These are phyloP conservation scores for Aspergillus aculeatinus DNA, from an alignment of 2,329 filamentous ascomycete species.

Conservation along the genomic window DNA sequence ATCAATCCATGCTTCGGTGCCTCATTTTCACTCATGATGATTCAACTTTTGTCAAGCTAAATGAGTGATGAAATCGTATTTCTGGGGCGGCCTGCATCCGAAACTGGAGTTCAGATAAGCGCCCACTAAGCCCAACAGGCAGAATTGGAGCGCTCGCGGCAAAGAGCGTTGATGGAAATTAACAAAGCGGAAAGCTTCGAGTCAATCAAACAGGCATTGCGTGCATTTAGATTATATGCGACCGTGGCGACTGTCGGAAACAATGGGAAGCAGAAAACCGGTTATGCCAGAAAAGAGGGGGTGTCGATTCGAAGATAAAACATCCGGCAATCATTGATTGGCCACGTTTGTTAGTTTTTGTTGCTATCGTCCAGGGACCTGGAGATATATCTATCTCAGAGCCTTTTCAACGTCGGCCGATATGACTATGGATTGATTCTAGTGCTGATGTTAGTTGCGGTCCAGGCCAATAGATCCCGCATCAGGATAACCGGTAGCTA, in stretches of 20 bases:
- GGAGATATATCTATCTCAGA: background rate
- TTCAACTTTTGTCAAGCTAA: background rate
- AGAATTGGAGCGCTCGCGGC: background rate
- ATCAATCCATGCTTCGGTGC: background rate
- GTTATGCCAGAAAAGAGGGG: background rate
- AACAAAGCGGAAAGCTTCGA: background rate
- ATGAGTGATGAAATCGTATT: background rate
- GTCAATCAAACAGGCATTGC: background rate
- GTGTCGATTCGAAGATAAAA: background rate
- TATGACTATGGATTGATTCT: background rate
- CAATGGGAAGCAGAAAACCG: background rate
- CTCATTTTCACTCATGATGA: background rate
- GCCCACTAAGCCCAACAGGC: background rate
- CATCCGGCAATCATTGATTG: background rate
- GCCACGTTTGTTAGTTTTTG: background rate
- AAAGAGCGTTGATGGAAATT: background rate
- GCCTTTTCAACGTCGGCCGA: background rate
- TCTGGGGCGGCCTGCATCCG: background rate
- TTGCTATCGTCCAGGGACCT: background rate
- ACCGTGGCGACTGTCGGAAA: background rate
- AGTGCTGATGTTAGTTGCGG: background rate
- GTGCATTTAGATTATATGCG: background rate
- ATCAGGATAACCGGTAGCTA: background rate
- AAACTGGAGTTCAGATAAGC: background rate
- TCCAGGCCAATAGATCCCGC: background rate